Evolutionary conservation across 768 basidiomycete species (phyloP).

Genomic region (Trametes elegans): DNA sequence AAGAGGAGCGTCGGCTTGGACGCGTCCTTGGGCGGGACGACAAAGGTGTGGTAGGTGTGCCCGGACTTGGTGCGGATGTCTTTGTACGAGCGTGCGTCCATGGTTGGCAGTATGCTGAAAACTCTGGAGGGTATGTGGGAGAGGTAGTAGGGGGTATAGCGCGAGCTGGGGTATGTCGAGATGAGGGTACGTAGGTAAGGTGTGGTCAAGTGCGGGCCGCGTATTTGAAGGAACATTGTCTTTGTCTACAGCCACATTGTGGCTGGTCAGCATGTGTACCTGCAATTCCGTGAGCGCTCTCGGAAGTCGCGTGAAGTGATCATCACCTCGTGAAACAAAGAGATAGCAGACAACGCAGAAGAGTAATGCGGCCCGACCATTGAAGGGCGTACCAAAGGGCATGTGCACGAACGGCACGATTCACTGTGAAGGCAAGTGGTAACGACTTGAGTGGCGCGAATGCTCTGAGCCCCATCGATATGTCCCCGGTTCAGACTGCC

Average conservation of each 20-base stretch:
- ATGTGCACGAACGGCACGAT: no score
- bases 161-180: neutral
- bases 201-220: neutral
- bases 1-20: constrained; percentile 40
- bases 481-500: no score
- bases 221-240: constrained; percentile 7
- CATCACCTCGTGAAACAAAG: no score
- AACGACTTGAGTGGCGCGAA: no score
- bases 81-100: constrained; percentile 35
- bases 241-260: constrained; percentile 17
- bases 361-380: no score
- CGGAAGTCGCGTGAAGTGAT: neutral
- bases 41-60: constrained; percentile 37
- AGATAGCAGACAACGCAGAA: neutral
- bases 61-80: constrained; percentile 32
- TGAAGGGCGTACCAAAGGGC: no score
- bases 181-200: neutral
- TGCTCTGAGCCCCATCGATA: no score
- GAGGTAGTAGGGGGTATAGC: neutral
- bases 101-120: neutral
- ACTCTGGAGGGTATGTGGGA: neutral
- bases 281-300: no score
- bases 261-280: constrained; percentile 1
- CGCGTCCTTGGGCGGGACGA: constrained; percentile 22
- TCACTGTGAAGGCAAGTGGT: no score